These are phyloP conservation scores for Paulownia fortunei DNA, from an alignment of 257 asterid species.

Conservation along the genomic window DNA sequence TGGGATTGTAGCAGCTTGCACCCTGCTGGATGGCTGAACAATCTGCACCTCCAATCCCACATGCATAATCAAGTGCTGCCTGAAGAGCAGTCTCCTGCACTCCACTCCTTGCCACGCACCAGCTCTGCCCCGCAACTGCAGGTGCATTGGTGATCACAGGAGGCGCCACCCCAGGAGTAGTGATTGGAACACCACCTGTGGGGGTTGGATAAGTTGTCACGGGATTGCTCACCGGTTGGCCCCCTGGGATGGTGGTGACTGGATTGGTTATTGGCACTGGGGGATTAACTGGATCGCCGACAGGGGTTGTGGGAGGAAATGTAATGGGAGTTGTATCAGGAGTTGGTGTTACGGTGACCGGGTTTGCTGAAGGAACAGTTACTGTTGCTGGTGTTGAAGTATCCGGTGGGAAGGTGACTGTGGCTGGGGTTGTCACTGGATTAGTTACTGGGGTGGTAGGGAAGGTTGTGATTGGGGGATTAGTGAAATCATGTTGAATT, in stretches of 20 bases:
- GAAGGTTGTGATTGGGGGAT: conserved; percentile 40
- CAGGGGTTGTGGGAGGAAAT: conserved; percentile 39
- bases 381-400: conserved; percentile 29
- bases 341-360: conserved; percentile 41
- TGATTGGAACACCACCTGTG: conserved; percentile 40
- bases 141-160: conserved; percentile 53
- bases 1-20: conserved; percentile 72
- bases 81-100: conserved; percentile 55
- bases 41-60: conserved; percentile 91
- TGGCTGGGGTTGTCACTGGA: conserved; percentile 71
- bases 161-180: conserved; percentile 45
- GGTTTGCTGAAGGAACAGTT: conserved; percentile 48
- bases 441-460: conserved; percentile 69
- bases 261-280: conserved; percentile 44
- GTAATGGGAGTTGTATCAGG: conserved; percentile 46
- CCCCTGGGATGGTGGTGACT: conserved; percentile 36
- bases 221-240: conserved; percentile 46
- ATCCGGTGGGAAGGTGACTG: conserved; percentile 44
- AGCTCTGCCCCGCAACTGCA: conserved; percentile 65
- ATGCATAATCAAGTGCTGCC: conserved; percentile 84
- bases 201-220: conserved; percentile 40
- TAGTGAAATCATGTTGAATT: conserved; percentile 42
- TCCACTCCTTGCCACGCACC: conserved; percentile 90
- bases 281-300: conserved; percentile 44
- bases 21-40: conserved; percentile 79